Percentiles rank a stretch among this genome's conserved stretches.
Evolutionary conservation across 352 stramenopile species (phyloP).

Genomic region (Globisporangium echinulatum): DNA sequence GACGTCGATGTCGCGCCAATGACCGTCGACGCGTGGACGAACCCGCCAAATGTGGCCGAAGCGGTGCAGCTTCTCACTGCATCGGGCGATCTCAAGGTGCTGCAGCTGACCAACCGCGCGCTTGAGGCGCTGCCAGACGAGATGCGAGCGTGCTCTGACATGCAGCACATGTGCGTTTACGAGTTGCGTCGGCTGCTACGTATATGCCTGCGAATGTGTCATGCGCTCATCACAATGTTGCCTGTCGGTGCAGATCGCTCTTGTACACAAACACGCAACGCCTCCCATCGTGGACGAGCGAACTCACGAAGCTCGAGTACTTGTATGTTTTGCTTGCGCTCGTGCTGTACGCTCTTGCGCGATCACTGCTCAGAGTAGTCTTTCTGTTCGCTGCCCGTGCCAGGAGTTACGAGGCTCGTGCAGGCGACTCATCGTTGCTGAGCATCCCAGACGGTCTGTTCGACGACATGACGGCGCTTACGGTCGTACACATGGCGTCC

Average conservation of each 20-base stretch:
- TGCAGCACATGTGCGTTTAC: slow-evolving; percentile 34
- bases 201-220: not conserved
- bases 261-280: slow-evolving; percentile 20
- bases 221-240: not conserved
- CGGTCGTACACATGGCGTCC: slow-evolving; percentile 23
- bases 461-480: slow-evolving; percentile 22
- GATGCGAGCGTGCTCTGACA: slow-evolving; percentile 19
- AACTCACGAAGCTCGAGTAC: slow-evolving; percentile 29
- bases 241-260: slow-evolving; percentile 16
- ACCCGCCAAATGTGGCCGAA: slow-evolving; percentile 18
- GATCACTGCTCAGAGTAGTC: not conserved
- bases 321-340: slow-evolving; percentile 19
- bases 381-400: not conserved
- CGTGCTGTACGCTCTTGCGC: not conserved
- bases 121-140: slow-evolving; percentile 19
- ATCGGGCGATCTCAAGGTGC: slow-evolving; percentile 23
- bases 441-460: slow-evolving; percentile 24
- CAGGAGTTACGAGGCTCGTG: slow-evolving; percentile 20
- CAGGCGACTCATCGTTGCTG: slow-evolving; percentile 10
- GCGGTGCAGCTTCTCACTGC: slow-evolving; percentile 17
- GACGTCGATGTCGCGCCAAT: slow-evolving; percentile 14
- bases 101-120: slow-evolving; percentile 35
- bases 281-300: slow-evolving; percentile 21
- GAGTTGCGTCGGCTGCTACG: not conserved
- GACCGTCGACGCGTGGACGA: slow-evolving; percentile 20